These are phyloP conservation scores for Nakazawaea siamensis DNA, from an alignment of 805 yeast species.

Conservation along the genomic window DNA sequence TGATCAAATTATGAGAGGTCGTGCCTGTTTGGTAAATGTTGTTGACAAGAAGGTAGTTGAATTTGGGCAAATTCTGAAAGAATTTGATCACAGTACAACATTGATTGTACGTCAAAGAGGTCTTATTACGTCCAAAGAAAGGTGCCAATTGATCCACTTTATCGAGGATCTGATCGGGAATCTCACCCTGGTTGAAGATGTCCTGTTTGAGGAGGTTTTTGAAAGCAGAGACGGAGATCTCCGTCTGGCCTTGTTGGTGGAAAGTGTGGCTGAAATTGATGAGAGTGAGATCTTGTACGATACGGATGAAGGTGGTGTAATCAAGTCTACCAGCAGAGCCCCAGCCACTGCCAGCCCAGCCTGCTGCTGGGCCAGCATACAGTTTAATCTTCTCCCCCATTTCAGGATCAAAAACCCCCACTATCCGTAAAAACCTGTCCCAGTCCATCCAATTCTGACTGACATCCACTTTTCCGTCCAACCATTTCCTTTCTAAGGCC, in stretches of 20 bases:
- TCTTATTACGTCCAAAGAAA: constrained; percentile 11
- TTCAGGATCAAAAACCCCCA: constrained; percentile 4
- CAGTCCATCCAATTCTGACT: constrained; percentile 12
- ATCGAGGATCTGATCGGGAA: constrained; percentile 42
- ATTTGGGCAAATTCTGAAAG: constrained; percentile 26
- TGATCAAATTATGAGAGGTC: constrained; percentile 9
- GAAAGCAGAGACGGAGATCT: constrained; percentile 15
- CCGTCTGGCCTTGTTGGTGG: constrained; percentile 10
- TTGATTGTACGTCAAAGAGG: constrained; percentile 37
- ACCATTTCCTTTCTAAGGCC: constrained; percentile 30
- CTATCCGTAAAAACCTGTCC: constrained; percentile 16
- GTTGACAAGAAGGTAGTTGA: constrained; percentile 18
- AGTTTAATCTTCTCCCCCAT: constrained; percentile 10
- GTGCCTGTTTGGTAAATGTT: constrained; percentile 18
- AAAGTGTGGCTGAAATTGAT: constrained; percentile 18
- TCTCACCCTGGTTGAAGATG: constrained; percentile 17
- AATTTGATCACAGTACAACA: constrained; percentile 39
- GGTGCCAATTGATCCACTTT: constrained; percentile 51
- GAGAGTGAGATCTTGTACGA: constrained; percentile 19
- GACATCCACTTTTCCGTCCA: constrained; percentile 10
- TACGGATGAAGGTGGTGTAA: constrained; percentile 14
- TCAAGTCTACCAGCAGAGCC: too few relatives aligned
- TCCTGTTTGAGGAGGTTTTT: constrained; percentile 16
- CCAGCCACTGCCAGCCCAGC: constrained; percentile 12
- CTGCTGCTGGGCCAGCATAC: not conserved